Percentiles rank a stretch among this genome's conserved stretches.
phyloP scores from a whole-genome alignment of 1,139 yeast genomes.

The Debaryomycetaceae sp. region DNA sequence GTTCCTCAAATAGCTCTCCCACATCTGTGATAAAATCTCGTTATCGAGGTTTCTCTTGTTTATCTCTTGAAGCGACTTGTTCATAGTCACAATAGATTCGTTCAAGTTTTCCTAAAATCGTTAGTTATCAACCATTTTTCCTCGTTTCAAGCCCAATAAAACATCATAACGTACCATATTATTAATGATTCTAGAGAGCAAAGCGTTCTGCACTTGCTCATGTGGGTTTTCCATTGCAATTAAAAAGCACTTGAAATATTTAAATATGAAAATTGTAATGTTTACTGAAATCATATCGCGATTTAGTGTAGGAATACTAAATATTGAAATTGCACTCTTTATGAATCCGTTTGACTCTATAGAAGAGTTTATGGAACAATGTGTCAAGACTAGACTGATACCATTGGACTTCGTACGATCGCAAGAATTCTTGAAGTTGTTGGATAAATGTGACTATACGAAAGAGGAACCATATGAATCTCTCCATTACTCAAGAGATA shows the following conservation, averaged over 20 bases:
- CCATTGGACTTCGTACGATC: conserved; percentile 6
- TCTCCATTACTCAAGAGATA: conserved; percentile 7
- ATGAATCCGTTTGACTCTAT: not conserved
- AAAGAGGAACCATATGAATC: conserved; percentile 7
- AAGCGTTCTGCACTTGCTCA: conserved; percentile 78
- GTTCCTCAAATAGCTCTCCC: conserved; percentile 75
- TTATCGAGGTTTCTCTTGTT: conserved; percentile 67
- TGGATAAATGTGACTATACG: conserved; percentile 1
- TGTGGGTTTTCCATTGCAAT: conserved; percentile 84
- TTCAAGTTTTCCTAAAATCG: conserved; percentile 56
- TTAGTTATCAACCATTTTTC: conserved; percentile 5
- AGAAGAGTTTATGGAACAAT: conserved; percentile 2
- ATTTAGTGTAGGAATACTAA: no score
- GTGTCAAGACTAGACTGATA: conserved; percentile 5
- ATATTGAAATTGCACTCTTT: no score
- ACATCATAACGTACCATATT: conserved; percentile 55
- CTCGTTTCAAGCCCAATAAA: not conserved
- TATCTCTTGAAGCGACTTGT: conserved; percentile 57
- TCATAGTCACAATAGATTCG: conserved; percentile 65
- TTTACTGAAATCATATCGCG: no score
- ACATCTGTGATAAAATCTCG: conserved; percentile 73
- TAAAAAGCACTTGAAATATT: no score
- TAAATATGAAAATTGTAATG: no score
- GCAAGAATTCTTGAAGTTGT: conserved; percentile 3
- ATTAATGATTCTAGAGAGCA: conserved; percentile 71